Evolutionary conservation across 345 rosid species (phyloP).

Genomic region (Balakata baccata): DNA sequence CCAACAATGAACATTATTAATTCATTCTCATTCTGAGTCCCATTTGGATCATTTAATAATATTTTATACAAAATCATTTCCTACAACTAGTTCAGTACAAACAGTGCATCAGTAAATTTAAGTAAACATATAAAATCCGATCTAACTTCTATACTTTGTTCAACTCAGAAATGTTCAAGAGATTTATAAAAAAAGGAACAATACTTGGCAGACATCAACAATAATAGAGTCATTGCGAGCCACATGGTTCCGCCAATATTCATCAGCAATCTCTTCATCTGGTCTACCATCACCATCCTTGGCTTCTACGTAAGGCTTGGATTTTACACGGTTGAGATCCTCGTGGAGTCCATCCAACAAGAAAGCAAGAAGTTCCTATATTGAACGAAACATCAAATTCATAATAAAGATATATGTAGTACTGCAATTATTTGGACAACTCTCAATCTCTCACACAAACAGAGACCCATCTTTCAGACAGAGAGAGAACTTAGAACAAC

Average conservation of each 20-base stretch:
- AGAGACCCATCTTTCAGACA: slow-evolving; percentile 19
- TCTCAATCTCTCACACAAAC: slow-evolving; percentile 2
- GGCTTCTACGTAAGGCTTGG: slow-evolving; percentile 85
- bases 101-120: not conserved
- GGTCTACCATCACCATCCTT: slow-evolving; percentile 80
- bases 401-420: slow-evolving; percentile 25
- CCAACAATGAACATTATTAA: not conserved
- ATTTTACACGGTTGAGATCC: slow-evolving; percentile 90
- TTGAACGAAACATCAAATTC: slow-evolving; percentile 22
- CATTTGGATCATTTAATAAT: not conserved
- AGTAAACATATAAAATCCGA: not conserved
- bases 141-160: not conserved
- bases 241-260: slow-evolving; percentile 85
- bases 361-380: slow-evolving; percentile 88
- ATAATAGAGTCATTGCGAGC: slow-evolving; percentile 92
- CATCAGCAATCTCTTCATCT: slow-evolving; percentile 92
- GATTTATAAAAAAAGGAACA: not conserved
- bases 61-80: not conserved
- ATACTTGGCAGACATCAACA: slow-evolving; percentile 83
- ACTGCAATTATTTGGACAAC: slow-evolving; percentile 7
- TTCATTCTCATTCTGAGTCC: not conserved
- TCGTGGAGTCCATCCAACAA: slow-evolving; percentile 97
- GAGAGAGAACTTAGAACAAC: slow-evolving; percentile 44
- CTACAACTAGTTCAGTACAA: not conserved
- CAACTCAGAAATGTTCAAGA: not conserved